These are phyloP conservation scores for Zarea fungicola DNA, from an alignment of 2,329 filamentous ascomycete species.

Conservation along the genomic window DNA sequence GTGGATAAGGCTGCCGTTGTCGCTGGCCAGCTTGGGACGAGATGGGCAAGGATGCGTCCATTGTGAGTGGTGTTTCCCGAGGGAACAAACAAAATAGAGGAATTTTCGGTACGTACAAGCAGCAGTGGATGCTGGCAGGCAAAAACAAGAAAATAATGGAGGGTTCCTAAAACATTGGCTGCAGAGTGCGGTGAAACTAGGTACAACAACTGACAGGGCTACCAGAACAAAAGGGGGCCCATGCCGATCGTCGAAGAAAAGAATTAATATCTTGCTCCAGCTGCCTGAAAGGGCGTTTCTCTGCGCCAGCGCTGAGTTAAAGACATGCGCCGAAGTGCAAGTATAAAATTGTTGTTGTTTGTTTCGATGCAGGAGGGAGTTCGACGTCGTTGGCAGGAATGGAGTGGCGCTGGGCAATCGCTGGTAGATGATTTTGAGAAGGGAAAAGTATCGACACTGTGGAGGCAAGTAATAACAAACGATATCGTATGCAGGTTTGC, in stretches of 20 bases:
- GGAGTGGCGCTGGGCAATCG: not conserved
- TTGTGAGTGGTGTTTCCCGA: constrained; percentile 15
- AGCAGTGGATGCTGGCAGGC: not conserved
- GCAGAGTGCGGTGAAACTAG: constrained; percentile 1
- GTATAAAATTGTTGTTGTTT: not conserved
- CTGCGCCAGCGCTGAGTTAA: constrained; percentile 9
- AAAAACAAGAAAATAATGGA: not conserved
- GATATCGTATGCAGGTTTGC: not conserved
- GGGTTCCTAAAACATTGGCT: constrained; percentile 3
- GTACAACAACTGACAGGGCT: constrained; percentile 7
- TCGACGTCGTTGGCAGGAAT: not conserved
- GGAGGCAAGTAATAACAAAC: not conserved
- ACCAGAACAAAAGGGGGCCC: constrained; percentile 2
- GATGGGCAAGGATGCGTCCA: constrained; percentile 29
- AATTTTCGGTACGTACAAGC: too few relatives aligned
- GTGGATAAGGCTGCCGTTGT: constrained; percentile 30
- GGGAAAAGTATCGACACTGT: not conserved
- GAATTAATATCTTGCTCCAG: not conserved
- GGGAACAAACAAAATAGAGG: not conserved
- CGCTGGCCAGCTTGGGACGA: constrained; percentile 21
- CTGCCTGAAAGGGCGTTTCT: constrained; percentile 1
- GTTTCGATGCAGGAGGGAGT: not conserved
- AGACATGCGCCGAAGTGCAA: not conserved
- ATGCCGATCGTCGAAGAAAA: not conserved
- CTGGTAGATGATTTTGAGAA: not conserved